A percentile compares a stretch with the other conserved stretches of the same genome.
Conservation (phyloP, 306 rosid genomes). For the Ziziphus jujuba region DNA sequence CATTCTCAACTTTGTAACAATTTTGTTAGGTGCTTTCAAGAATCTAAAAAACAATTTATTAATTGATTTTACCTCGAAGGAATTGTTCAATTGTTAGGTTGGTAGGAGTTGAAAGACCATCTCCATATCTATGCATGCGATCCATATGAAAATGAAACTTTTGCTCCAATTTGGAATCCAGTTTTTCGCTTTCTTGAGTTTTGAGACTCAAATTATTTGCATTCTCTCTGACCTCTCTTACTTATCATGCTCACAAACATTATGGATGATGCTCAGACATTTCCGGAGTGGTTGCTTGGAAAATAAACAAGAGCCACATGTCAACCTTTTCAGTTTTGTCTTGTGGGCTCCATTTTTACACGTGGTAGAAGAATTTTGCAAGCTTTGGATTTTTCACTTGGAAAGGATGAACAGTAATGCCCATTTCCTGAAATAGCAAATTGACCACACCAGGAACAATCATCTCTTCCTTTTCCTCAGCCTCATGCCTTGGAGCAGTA, state of each 20-base stretch:
- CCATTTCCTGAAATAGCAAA: constrained; percentile 31
- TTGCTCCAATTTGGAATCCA: constrained; percentile 20
- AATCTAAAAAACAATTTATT: no score
- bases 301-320: constrained; percentile 32
- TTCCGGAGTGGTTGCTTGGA: constrained; percentile 39
- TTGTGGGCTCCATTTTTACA: constrained; percentile 41
- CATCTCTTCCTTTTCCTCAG: constrained; percentile 13
- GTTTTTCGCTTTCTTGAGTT: constrained; percentile 14
- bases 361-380: constrained; percentile 26
- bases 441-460: constrained; percentile 40
- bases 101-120: constrained; percentile 26
- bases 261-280: constrained; percentile 18
- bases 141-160: constrained; percentile 68
- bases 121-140: constrained; percentile 38
- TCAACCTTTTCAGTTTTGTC: constrained; percentile 18
- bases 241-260: constrained; percentile 18
- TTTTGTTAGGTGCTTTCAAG: no score
- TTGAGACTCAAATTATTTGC: constrained; percentile 11
- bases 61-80: constrained; percentile 60
- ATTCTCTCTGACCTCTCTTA: constrained; percentile 18
- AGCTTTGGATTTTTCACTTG: constrained; percentile 19
- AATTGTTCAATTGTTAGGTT: constrained; percentile 60
- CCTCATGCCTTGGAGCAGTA: constrained; percentile 12
- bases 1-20: neutral
- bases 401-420: neutral